A percentile compares a stretch with the other conserved stretches of the same genome.
Conservation (phyloP, 2,329 filamentous ascomycete species). For the Aspergillus quadrilineatus region DNA sequence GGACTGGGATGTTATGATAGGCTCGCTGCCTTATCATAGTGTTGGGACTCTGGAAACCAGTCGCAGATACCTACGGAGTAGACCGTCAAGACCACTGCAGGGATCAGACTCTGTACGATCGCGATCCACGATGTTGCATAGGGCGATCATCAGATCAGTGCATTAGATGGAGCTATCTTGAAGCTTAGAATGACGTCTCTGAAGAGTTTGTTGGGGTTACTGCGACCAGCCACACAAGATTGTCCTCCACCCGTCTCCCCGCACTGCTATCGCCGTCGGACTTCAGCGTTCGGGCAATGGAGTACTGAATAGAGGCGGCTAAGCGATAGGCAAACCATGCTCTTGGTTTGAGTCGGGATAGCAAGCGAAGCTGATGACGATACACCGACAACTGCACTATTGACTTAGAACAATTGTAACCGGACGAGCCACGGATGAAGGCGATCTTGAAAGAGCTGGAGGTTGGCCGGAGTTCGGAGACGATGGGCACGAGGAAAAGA, state of each 20-base stretch:
- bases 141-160: slow-evolving; percentile 2
- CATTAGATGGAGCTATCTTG: slow-evolving; percentile 3
- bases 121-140: background rate
- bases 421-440: background rate
- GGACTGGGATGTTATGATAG: background rate
- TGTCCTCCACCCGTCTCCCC: background rate
- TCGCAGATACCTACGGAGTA: background rate
- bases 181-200: slow-evolving; percentile 7
- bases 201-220: background rate
- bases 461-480: background rate
- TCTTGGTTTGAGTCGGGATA: background rate
- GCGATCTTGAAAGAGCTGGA: background rate
- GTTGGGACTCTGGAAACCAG: background rate
- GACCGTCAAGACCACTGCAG: background rate
- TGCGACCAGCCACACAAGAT: background rate
- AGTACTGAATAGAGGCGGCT: background rate
- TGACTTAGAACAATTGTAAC: background rate
- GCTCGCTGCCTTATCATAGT: background rate
- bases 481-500: slow-evolving; percentile 2
- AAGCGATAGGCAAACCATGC: background rate
- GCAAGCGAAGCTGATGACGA: background rate
- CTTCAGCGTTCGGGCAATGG: background rate
- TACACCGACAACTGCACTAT: no score
- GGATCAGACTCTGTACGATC: background rate
- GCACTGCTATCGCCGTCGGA: background rate